Base-by-base conservation (phyloP, 495 filamentous ascomycete species). In the Neurospora tetrasperma region DNA sequence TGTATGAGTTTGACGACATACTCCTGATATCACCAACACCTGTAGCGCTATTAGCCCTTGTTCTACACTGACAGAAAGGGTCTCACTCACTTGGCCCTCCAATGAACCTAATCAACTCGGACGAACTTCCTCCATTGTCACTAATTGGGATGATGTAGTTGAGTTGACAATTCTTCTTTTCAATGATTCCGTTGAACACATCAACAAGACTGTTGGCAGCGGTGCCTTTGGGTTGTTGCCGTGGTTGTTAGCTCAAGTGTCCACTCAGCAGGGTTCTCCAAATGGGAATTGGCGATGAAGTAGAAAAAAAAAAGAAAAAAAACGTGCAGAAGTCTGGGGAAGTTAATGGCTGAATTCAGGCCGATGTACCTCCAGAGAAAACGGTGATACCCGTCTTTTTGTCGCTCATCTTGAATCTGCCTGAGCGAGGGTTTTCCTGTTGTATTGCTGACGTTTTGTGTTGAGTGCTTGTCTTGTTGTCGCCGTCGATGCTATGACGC, bases 171-270 rank as follows among this genome's bases (percentile, higher is more conserved):
- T 87, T 81, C 70, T 90, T 91, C 79, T 88, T 90, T 74, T 90
- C 85, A n/a, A 89, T 85, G 7, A 98, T 85, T 35, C 85, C 84
- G 75, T 89, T 88, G 80, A 98, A 97, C 14, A 97, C 92, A 79
- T 97, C 95, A 14, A 98, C 95, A 3, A 98, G 87, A 75, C 89
- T 97, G 78, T 98, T 98, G 1, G 95, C 94, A 40, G 94, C 95
- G 62, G 92, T 97, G 46, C 95, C 95, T 76, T 92, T 43, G 20
- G 43, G 42, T 41, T 5, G 40, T 16, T 18, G 39, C 11, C 14
- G 69, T 71, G 3, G 27, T 70, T 12, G 31, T 73, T 43, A 62
- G 68, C 27, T 41, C 12, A 18, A 35, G 27, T 66, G 27, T 35
- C 54, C 27, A 66, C 35, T 7, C 12, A 62, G 27, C 27, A 62